Percentiles rank a stretch among this genome's conserved stretches.
These are phyloP conservation scores for Debaryomyces maramus DNA, from an alignment of 805 yeast species.

Conservation along the genomic window DNA sequence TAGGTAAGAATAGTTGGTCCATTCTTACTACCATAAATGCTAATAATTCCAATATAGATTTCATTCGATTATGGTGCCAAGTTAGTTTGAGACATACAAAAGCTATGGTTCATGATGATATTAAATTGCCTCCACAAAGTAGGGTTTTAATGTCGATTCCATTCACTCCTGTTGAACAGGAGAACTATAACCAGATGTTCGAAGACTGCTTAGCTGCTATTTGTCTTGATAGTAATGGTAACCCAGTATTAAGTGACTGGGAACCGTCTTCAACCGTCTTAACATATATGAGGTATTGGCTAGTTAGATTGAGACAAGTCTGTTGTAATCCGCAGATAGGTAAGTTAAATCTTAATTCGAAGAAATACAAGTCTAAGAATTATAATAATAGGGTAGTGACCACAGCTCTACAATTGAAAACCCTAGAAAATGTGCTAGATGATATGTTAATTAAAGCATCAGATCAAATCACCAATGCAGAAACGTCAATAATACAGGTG, in stretches of 20 bases:
- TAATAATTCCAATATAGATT: constrained; percentile 23
- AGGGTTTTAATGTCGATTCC: constrained; percentile 69
- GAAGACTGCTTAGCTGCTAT: constrained; percentile 59
- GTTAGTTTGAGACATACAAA: constrained; percentile 81
- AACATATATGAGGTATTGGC: constrained; percentile 63
- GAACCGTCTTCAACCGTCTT: constrained; percentile 44
- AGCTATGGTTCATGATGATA: constrained; percentile 74
- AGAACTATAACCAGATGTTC: constrained; percentile 68
- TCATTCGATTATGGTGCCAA: constrained; percentile 47
- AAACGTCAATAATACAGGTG: constrained; percentile 47
- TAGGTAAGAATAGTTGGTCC: constrained; percentile 43
- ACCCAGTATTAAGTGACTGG: constrained; percentile 51
- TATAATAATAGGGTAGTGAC: constrained; percentile 13
- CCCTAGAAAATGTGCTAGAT: constrained; percentile 64
- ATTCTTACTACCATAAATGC: constrained; percentile 14
- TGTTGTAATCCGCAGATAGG: constrained; percentile 78
- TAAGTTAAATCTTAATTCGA: constrained; percentile 22
- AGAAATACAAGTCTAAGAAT: constrained; percentile 22
- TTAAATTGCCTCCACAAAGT: constrained; percentile 75
- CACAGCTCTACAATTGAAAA: constrained; percentile 33
- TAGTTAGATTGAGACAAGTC: constrained; percentile 66
- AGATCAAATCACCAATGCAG: constrained; percentile 47
- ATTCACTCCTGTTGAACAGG: constrained; percentile 81
- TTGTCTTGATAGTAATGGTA: constrained; percentile 53
- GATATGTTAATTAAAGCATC: constrained; percentile 61